These are phyloP conservation scores for Solanum virginianum DNA, from an alignment of 257 asterid genomes.

Conservation along the genomic window DNA sequence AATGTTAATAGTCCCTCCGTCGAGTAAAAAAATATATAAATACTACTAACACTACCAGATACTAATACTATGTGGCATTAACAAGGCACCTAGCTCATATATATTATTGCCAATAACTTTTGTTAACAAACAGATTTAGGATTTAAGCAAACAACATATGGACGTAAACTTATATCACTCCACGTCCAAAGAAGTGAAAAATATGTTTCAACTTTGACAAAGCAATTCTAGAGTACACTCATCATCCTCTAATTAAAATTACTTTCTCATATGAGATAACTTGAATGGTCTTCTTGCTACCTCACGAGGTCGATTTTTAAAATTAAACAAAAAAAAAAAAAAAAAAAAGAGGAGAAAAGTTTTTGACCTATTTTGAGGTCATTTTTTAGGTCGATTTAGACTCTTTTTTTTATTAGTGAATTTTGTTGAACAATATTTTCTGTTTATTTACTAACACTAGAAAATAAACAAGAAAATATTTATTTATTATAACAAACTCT, in stretches of 20 bases:
- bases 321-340: too few relatives aligned
- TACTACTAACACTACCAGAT: neutral
- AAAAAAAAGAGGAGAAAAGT: too few relatives aligned
- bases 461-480: neutral
- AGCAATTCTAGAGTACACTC: neutral
- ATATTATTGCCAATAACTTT: neutral
- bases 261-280: too few relatives aligned
- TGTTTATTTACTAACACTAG: rapidly evolving
- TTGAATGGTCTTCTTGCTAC: too few relatives aligned
- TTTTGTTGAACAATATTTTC: neutral
- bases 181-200: neutral
- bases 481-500: neutral
- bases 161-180: neutral
- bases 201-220: neutral
- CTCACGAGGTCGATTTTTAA: rapidly evolving
- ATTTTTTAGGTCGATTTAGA: neutral
- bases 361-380: neutral
- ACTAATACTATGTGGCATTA: neutral
- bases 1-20: neutral
- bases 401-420: neutral
- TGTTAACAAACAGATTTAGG: neutral
- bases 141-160: neutral
- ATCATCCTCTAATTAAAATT: neutral
- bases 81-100: neutral
- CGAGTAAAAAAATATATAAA: neutral